Conservation (phyloP, 1,139 yeast species). For the Zygoascus sp. region DNA sequence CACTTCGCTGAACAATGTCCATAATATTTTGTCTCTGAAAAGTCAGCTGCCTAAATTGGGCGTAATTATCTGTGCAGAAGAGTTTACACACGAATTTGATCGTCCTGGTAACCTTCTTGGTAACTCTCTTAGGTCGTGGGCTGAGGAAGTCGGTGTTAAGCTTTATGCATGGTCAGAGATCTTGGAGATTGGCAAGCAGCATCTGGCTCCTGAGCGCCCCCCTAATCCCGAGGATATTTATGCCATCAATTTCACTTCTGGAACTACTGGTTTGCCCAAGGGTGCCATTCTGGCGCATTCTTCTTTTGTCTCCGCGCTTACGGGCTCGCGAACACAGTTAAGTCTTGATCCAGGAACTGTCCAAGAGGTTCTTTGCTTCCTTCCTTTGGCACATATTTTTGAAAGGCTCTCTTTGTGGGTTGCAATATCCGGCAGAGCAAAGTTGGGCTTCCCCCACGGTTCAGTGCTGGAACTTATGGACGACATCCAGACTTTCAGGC, state of each 20-base stretch:
- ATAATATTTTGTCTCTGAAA: slow-evolving; percentile 41
- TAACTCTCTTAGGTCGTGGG: slow-evolving; percentile 47
- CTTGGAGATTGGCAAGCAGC: slow-evolving; percentile 49
- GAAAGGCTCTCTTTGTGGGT: slow-evolving; percentile 39
- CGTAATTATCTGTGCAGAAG: slow-evolving; percentile 50
- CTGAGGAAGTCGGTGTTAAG: slow-evolving; percentile 34
- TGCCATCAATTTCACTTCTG: slow-evolving; percentile 74
- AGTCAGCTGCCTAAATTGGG: slow-evolving; percentile 37
- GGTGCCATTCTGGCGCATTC: slow-evolving; percentile 63
- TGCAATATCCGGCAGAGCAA: slow-evolving; percentile 31
- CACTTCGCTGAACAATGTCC: slow-evolving; percentile 46
- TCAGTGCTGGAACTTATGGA: slow-evolving; percentile 46
- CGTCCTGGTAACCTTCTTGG: slow-evolving; percentile 46
- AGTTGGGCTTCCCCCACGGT: slow-evolving; percentile 46
- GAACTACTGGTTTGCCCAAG: slow-evolving; percentile 72
- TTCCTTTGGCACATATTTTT: slow-evolving; percentile 70
- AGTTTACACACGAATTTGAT: slow-evolving; percentile 35
- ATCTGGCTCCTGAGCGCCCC: slow-evolving; percentile 44
- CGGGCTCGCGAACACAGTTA: slow-evolving; percentile 35
- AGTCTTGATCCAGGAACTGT: slow-evolving; percentile 47
- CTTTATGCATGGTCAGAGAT: slow-evolving; percentile 51
- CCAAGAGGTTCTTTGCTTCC: slow-evolving; percentile 36
- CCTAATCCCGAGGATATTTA: slow-evolving; percentile 53
- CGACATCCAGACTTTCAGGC: slow-evolving; percentile 53
- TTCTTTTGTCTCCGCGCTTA: slow-evolving; percentile 48